Evolutionary conservation across 768 basidiomycete species (phyloP).

Genomic region (Galerina marginata): DNA sequence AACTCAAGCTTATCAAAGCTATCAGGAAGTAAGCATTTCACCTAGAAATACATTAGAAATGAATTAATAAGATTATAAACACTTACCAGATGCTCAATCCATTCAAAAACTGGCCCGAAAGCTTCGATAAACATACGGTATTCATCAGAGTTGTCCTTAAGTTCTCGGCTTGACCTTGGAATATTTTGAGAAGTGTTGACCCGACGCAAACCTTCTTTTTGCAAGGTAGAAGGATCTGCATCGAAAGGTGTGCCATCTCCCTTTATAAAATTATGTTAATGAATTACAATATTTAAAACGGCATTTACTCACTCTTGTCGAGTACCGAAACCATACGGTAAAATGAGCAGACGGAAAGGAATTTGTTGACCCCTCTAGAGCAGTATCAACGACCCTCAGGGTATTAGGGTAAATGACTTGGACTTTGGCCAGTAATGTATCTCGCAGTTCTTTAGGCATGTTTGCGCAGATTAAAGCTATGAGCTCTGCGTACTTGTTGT

Average conservation of each 20-base stretch:
- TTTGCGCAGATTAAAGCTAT: too few species aligned
- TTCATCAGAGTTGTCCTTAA: not conserved
- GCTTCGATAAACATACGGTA: conserved; percentile 1
- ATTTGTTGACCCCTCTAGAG: too few species aligned
- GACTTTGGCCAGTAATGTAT: too few species aligned
- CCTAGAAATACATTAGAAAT: too few species aligned
- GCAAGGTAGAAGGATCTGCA: conserved; percentile 11
- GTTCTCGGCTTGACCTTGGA: not conserved
- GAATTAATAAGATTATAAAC: not conserved
- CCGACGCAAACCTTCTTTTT: not conserved
- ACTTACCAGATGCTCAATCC: conserved; percentile 2
- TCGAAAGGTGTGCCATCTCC: conserved; percentile 5
- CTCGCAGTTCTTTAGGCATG: too few species aligned
- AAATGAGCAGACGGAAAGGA: too few species aligned
- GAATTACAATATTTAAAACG: not conserved
- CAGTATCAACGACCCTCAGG: too few species aligned
- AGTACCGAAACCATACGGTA: too few species aligned
- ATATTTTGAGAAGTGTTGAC: conserved; percentile 10
- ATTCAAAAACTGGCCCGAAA: conserved; percentile 13
- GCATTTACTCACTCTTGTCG: not conserved
- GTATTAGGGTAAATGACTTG: too few species aligned
- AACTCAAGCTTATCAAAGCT: not conserved
- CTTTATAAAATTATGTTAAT: not conserved
- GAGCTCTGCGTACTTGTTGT: too few species aligned
- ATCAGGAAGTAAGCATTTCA: not conserved